Base-by-base conservation (phyloP, 1,284 basidiomycete species). In the Pseudozyma flocculosa region DNA sequence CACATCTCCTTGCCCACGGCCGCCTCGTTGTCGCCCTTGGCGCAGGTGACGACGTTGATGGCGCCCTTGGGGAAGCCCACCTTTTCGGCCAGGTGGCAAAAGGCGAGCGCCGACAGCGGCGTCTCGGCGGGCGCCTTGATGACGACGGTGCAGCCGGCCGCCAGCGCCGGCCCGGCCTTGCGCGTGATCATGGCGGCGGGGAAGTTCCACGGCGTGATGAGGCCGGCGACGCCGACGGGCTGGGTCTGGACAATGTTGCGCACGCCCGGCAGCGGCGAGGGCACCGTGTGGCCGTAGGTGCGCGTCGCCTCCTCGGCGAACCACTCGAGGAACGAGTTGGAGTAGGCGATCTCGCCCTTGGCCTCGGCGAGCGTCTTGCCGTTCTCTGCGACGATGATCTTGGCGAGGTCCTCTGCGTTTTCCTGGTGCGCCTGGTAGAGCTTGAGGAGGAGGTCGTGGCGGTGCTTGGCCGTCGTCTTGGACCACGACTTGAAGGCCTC, bases 61-160 rank as follows among this genome's bases (percentile, higher is more conserved):
- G 97, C 93, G 46, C 95, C 95, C 48, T 89, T 86, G 14, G 95
- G 94, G 43, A 98, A 82, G 40, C 93, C 94, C 13, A 93, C 94
- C 52, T 91, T 86, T 44, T 84, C 83, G 17, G 87, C 86, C 24
- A 96, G 85, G 80, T 93, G 89, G 8, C 85, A 86, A 17, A 95
- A 81, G 4, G 94, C 95, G 19, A 98, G 84, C 17, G 88, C 87
- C 34, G 92, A 92, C 80, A 90, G 95, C 0, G 95, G 95, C 0
- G 95, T 93, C 80, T 99, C 94, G 1, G 92, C 85, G 2, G 95
- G 88, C 2, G 93, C 92, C 78, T 99, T 98, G 79, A 97, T 86
- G 49, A 99, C 93, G 1, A 87, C 84, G 0, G 94, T 97, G 79
- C 95, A 98, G 22, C 95, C 95, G 17, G 92, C 92, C 10, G 92